These are phyloP conservation scores for Beauveria caledonica DNA, from an alignment of 2,329 filamentous ascomycete genomes.

Conservation along the genomic window DNA sequence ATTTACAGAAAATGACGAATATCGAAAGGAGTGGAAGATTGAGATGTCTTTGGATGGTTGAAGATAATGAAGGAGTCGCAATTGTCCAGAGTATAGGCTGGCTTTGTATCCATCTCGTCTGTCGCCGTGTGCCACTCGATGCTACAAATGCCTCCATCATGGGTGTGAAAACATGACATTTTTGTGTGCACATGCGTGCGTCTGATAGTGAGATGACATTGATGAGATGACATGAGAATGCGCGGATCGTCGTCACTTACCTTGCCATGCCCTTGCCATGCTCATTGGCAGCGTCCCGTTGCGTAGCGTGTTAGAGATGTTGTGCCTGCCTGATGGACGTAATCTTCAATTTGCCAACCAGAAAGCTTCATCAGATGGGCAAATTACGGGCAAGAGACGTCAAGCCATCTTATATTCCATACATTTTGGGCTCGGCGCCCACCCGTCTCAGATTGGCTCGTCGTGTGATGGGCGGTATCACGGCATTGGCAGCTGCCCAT, in stretches of 20 bases:
- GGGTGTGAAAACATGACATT: constrained; percentile 4
- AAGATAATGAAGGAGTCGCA: background rate
- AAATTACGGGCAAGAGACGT: background rate
- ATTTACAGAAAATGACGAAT: background rate
- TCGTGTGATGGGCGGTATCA: background rate
- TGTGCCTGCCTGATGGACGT: background rate
- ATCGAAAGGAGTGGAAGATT: background rate
- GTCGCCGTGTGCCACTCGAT: background rate
- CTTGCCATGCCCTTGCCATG: background rate
- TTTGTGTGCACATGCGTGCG: background rate
- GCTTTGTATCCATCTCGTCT: background rate
- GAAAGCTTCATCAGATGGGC: background rate
- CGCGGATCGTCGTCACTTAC: constrained; percentile 1
- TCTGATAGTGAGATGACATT: too few relatives aligned
- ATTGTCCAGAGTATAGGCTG: background rate
- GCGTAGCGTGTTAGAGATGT: background rate
- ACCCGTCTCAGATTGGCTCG: background rate
- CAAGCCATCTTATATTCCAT: background rate
- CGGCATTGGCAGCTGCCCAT: too few relatives aligned
- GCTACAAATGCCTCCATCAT: background rate
- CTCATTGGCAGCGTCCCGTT: background rate
- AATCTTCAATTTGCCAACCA: too few relatives aligned
- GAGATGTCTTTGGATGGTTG: background rate
- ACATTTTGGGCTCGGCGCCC: background rate
- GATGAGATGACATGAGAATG: background rate